These are phyloP conservation scores for Oenanthe sinensis DNA, from an alignment of 129 eudicot genomes.

Conservation along the genomic window DNA sequence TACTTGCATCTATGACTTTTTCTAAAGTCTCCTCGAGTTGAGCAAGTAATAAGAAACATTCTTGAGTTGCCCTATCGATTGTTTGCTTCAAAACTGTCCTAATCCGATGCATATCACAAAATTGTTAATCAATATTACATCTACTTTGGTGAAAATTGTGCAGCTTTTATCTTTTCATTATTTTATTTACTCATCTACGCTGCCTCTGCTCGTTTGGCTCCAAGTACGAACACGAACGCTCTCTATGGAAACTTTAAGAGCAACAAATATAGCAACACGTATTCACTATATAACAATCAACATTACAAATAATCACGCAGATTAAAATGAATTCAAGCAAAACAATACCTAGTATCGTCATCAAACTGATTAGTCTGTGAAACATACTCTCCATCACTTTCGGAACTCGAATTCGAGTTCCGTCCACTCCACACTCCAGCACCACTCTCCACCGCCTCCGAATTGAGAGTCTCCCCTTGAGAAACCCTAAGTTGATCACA, in stretches of 20 bases:
- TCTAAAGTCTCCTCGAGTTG: not conserved
- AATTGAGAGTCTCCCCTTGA: not conserved
- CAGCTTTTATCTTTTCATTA: too few species aligned
- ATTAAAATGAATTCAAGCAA: not conserved
- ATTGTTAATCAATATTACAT: not conserved
- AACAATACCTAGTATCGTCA: conserved; percentile 47
- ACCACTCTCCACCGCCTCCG: conserved; percentile 10
- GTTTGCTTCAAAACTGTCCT: not conserved
- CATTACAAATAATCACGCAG: not conserved
- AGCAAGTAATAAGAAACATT: not conserved
- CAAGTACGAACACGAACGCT: too few species aligned
- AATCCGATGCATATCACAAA: not conserved
- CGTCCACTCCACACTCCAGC: conserved; percentile 19
- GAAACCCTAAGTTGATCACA: not conserved
- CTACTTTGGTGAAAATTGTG: too few species aligned
- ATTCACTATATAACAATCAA: not conserved
- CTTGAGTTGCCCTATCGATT: not conserved
- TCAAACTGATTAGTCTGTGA: conserved; percentile 30
- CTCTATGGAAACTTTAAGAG: not conserved
- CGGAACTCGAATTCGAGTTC: conserved; percentile 41
- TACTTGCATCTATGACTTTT: not conserved
- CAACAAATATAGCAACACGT: not conserved
- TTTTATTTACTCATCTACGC: too few species aligned
- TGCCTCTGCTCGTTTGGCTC: too few species aligned
- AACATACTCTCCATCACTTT: conserved; percentile 38